Evolutionary conservation across 805 yeast genomes (phyloP).

Genomic region (Candida wancherniae): DNA sequence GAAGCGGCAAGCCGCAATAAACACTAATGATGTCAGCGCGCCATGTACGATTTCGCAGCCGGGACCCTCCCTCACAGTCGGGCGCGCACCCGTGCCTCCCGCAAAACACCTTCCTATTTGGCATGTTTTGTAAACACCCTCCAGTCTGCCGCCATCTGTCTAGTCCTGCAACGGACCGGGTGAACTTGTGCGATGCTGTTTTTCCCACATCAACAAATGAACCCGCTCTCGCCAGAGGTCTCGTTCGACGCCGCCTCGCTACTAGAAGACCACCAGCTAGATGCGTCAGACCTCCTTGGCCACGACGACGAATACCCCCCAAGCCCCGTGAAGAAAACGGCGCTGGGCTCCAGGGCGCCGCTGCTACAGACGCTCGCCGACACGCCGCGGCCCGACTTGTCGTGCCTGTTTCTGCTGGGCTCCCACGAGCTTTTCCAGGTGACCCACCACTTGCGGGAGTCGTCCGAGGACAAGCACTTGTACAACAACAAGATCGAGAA

Average conservation of each 20-base stretch:
- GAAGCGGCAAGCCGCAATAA: no score
- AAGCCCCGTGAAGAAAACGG: constrained; percentile 12
- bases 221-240: constrained; percentile 14
- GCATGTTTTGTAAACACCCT: constrained; percentile 15
- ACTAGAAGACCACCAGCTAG: constrained; percentile 15
- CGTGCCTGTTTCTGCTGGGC: constrained; percentile 10
- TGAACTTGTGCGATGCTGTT: no score
- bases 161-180: no score
- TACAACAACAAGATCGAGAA: constrained; percentile 35
- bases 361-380: constrained; percentile 8
- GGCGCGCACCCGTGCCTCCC: not conserved
- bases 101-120: constrained; percentile 6
- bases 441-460: constrained; percentile 21
- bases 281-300: constrained; percentile 10
- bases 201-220: no score
- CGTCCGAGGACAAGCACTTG: constrained; percentile 17
- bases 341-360: not conserved
- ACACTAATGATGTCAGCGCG: no score
- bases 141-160: no score
- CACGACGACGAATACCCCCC: constrained; percentile 5
- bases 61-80: no score
- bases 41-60: no score
- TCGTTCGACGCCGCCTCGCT: constrained; percentile 16
- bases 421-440: constrained; percentile 32
- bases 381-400: constrained; percentile 12